A percentile compares a stretch with the other conserved stretches of the same genome.
phyloP scores from a whole-genome alignment of 2,329 filamentous ascomycete genomes.

The Eutypa lata region DNA sequence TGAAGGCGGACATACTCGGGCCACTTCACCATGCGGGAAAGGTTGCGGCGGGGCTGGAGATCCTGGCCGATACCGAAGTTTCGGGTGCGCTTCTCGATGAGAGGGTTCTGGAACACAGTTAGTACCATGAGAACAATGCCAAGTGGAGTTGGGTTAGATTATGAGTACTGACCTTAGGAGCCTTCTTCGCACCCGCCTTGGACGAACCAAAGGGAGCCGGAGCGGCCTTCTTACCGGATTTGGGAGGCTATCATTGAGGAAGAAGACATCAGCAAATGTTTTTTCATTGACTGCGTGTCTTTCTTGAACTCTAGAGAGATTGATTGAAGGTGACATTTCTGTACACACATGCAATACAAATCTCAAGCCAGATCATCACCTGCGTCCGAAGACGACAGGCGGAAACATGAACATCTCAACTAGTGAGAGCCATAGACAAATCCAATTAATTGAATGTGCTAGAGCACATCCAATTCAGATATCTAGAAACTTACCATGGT shows the following conservation, averaged over 20 bases:
- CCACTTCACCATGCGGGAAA: slow-evolving; percentile 99
- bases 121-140: slow-evolving; percentile 17
- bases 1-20: slow-evolving; percentile 98
- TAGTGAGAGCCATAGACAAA: slow-evolving; percentile 27
- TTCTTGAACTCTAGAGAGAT: slow-evolving; percentile 92
- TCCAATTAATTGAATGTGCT: slow-evolving; percentile 22
- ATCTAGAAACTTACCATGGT: slow-evolving; percentile 58
- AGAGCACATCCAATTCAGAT: slow-evolving; percentile 29
- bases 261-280: slow-evolving; percentile 93
- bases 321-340: slow-evolving; percentile 49
- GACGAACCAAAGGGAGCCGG: slow-evolving; percentile 93
- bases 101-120: slow-evolving; percentile 72
- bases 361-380: slow-evolving; percentile 69
- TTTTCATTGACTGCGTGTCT: slow-evolving; percentile 71
- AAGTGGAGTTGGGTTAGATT: slow-evolving; percentile 2
- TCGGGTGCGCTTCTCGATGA: slow-evolving; percentile 94
- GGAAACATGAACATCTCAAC: slow-evolving; percentile 37
- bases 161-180: slow-evolving; percentile 76
- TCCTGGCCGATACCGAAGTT: slow-evolving; percentile 99
- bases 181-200: slow-evolving; percentile 92
- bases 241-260: slow-evolving; percentile 99
- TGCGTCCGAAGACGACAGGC: slow-evolving; percentile 39
- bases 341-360: slow-evolving; percentile 36
- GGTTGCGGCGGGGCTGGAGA: slow-evolving; percentile 94
- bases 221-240: slow-evolving; percentile 96